phyloP scores from a whole-genome alignment of 1,284 basidiomycete species.

The Melanopsichium pennsylvanicum region DNA sequence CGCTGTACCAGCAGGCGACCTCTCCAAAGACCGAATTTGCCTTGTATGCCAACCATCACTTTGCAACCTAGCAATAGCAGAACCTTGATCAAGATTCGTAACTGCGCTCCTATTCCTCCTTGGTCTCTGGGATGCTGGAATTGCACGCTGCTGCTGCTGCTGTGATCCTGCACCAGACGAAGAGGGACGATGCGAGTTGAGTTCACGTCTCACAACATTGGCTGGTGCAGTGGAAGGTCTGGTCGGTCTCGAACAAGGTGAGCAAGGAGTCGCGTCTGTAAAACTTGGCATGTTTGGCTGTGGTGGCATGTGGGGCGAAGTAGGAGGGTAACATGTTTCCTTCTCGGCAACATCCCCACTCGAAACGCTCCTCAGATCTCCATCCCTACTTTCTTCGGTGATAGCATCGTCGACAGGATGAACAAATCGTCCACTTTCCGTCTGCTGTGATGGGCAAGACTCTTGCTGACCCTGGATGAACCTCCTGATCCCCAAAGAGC shows the following conservation, averaged over 20 bases:
- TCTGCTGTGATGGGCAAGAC: background rate
- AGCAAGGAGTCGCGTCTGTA: no score
- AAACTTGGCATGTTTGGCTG: no score
- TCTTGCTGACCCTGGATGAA: conserved; percentile 24
- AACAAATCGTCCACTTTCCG: conserved; percentile 20
- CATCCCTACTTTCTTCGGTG: conserved; percentile 32
- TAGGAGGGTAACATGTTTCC: conserved; percentile 7
- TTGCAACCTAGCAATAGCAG: conserved; percentile 30
- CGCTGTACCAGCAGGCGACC: conserved; percentile 44
- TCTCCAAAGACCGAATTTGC: conserved; percentile 48
- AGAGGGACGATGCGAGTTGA: conserved; percentile 26
- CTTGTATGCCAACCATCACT: conserved; percentile 52
- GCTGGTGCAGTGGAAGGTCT: conserved; percentile 45
- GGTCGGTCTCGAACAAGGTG: no score
- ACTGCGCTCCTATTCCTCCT: conserved; percentile 18
- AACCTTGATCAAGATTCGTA: conserved; percentile 21
- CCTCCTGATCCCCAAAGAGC: conserved; percentile 37
- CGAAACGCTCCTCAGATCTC: conserved; percentile 7
- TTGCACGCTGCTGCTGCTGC: conserved; percentile 1
- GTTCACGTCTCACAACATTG: conserved; percentile 8
- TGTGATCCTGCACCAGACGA: conserved; percentile 10
- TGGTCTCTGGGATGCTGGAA: conserved; percentile 6
- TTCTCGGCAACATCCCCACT: conserved; percentile 9
- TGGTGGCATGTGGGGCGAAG: background rate
- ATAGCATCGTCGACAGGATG: conserved; percentile 40